These are phyloP conservation scores for Viola odorata DNA, from an alignment of 345 rosid species.

Conservation along the genomic window DNA sequence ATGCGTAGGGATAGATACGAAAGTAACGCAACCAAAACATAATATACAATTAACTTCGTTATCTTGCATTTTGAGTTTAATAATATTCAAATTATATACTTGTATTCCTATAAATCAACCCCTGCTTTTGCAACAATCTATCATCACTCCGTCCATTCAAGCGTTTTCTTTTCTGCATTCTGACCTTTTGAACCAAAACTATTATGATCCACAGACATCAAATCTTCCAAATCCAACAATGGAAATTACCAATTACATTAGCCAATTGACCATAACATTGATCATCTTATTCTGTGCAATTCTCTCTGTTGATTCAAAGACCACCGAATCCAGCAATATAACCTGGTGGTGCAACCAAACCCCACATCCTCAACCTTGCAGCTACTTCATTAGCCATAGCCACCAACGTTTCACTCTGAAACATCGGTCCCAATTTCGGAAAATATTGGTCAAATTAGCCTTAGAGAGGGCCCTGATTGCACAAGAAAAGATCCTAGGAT, in stretches of 20 bases:
- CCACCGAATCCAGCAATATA: slow-evolving; percentile 19
- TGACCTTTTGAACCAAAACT: no score
- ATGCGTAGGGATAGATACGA: no score
- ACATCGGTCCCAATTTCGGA: slow-evolving; percentile 46
- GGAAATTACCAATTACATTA: neutral
- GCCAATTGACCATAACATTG: slow-evolving; percentile 14
- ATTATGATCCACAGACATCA: no score
- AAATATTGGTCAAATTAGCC: slow-evolving; percentile 43
- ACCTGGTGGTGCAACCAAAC: slow-evolving; percentile 70
- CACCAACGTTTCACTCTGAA: slow-evolving; percentile 25
- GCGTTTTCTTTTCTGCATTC: no score
- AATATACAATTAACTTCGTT: no score
- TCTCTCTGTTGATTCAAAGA: slow-evolving; percentile 15
- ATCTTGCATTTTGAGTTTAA: no score
- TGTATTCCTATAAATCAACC: no score
- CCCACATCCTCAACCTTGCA: slow-evolving; percentile 73
- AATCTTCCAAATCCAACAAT: no score
- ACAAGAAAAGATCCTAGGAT: slow-evolving; percentile 19
- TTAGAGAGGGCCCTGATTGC: slow-evolving; percentile 42
- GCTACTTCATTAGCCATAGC: slow-evolving; percentile 32
- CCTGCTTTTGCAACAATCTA: no score
- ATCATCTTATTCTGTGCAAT: slow-evolving; percentile 21
- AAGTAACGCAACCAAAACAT: no score
- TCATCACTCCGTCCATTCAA: no score
- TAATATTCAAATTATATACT: no score